These are phyloP conservation scores for Phaeosphaeriaceae sp. DNA, from an alignment of 2,329 filamentous ascomycete species.

Conservation along the genomic window DNA sequence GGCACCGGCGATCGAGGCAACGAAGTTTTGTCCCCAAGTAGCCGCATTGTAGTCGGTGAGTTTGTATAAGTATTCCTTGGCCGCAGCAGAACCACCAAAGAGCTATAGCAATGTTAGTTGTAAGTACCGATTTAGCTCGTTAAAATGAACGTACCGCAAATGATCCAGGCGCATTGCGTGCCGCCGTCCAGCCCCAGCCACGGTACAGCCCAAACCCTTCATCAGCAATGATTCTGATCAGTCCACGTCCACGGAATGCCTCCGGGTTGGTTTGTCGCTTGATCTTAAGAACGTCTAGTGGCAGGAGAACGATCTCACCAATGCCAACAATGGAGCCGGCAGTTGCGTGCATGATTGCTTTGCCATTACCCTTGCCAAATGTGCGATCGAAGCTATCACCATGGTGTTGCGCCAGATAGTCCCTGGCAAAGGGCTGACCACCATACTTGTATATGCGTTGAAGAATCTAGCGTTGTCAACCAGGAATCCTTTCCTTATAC, in stretches of 20 bases:
- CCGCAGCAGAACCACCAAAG: constrained; percentile 95
- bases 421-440: constrained; percentile 91
- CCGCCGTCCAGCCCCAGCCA: constrained; percentile 97
- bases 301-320: constrained; percentile 93
- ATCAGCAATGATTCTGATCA: constrained; percentile 87
- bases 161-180: constrained; percentile 93
- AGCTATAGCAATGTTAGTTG: constrained; percentile 62
- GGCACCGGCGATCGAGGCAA: constrained; percentile 93
- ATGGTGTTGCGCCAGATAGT: constrained; percentile 83
- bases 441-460: constrained; percentile 99
- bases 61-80: constrained; percentile 93
- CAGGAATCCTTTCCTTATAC: not conserved
- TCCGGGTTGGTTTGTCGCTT: constrained; percentile 99
- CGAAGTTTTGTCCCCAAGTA: constrained; percentile 93
- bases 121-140: not conserved
- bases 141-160: constrained; percentile 75
- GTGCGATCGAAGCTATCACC: constrained; percentile 82
- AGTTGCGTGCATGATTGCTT: constrained; percentile 96
- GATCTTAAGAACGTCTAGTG: constrained; percentile 97
- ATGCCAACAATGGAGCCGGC: constrained; percentile 96
- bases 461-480: constrained; percentile 64
- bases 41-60: constrained; percentile 96
- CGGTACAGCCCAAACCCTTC: constrained; percentile 96
- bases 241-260: constrained; percentile 90
- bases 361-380: constrained; percentile 96